Base-by-base conservation (phyloP, 169 alveolate genomes). In the Cryptosporidium andersoni region DNA sequence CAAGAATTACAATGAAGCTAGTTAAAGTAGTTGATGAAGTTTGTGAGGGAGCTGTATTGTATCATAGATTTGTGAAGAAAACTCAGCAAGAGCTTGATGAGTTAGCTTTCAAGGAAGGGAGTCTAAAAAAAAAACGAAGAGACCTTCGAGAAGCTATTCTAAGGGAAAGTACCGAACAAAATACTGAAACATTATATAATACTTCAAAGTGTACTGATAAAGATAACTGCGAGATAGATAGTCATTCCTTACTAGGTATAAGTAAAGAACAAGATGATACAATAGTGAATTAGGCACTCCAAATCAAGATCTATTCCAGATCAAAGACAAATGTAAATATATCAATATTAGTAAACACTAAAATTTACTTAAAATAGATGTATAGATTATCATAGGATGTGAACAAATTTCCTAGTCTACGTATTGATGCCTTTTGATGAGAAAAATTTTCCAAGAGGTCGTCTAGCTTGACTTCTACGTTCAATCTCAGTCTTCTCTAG, bases 11-110 rank as follows among this genome's bases (percentile, higher is more conserved):
- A 39, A 64, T 89, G 88, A 53, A 55, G 25, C 63, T 89, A 34
- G 65, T 89, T 45, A 89, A 89, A 82, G 56, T 80, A 4, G 92
- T 85, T 11, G 91, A 89, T 45, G 92, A 89, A 51, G 91, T 89
- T 36, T 89, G 91, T 63, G 80, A 81, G 36, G 93, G 93, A 45
- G 85, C 92, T n/a, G 93, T 90, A 42, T 42, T 62, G 51, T 90
- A 81, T 68, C 93, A 90, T 89, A 55, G 80, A 56, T 90, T 80
- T 62, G 90, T 90, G 14, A 62, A 49, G 63, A 90, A 90, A 81
- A 66, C 90, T n/a, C 68, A 45, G 5, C 91, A 89, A 64, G 93
- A 90, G 37, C 6, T 82, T 6, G 88, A 16, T 8, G 82, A 53
- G 43, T 81, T 89, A 7, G 67, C 82, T 51, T 52, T 51, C 16